Evolutionary conservation across 768 basidiomycete species (phyloP).

Genomic region (Kwoniella mangroviensis): DNA sequence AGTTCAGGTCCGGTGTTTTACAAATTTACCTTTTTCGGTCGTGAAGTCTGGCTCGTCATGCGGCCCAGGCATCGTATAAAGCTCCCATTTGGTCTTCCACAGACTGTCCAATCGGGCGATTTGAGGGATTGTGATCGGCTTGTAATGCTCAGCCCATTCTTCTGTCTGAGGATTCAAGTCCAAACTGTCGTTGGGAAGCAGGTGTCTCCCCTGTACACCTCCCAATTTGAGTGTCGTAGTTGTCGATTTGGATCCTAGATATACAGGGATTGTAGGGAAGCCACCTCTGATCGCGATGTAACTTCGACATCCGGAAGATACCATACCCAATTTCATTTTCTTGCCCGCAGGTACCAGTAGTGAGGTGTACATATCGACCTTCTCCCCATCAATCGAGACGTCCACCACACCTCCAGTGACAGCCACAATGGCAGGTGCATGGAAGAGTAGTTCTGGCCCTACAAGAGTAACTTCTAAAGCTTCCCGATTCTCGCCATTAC

Average conservation of each 20-base stretch:
- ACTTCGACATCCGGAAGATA: conserved; percentile 62
- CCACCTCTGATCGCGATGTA: conserved; percentile 69
- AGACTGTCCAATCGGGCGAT: conserved; percentile 28
- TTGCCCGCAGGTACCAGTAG: conserved; percentile 62
- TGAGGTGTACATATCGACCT: conserved; percentile 63
- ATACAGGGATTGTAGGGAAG: conserved; percentile 62
- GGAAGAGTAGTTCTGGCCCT: conserved; percentile 64
- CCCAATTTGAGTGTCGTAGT: conserved; percentile 59
- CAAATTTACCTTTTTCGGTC: conserved; percentile 54
- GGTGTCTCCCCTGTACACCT: conserved; percentile 42
- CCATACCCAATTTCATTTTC: conserved; percentile 60
- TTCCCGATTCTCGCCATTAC: conserved; percentile 64
- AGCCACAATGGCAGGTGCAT: conserved; percentile 62
- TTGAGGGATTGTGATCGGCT: conserved; percentile 58
- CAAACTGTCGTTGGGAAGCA: conserved; percentile 38
- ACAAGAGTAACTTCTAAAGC: conserved; percentile 63
- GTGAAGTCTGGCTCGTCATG: conserved; percentile 68
- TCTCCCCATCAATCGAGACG: conserved; percentile 60
- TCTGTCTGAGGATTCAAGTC: conserved; percentile 26
- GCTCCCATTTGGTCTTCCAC: conserved; percentile 61
- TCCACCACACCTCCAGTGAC: conserved; percentile 64
- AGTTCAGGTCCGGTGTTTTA: not conserved
- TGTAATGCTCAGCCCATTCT: conserved; percentile 27
- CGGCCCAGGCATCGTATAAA: conserved; percentile 68
- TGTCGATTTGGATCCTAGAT: conserved; percentile 66